phyloP scores from a whole-genome alignment of 352 stramenopile species.

The Phytophthora fragariaefolia region DNA sequence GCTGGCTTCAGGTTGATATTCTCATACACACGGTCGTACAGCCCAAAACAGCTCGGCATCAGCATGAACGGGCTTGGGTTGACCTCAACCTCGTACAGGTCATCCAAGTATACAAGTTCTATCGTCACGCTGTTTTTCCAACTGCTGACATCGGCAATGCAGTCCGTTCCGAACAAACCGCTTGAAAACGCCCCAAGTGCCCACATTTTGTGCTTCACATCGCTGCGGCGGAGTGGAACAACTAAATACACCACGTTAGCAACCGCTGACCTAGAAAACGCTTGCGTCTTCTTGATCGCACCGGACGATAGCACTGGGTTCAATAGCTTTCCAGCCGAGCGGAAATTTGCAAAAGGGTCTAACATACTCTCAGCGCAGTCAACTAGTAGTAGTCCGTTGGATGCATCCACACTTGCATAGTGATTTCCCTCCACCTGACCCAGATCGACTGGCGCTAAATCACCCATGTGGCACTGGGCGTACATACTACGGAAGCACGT shows the following conservation, averaged over 20 bases:
- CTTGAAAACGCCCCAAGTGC: constrained; percentile 63
- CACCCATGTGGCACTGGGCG: constrained; percentile 70
- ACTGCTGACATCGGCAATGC: constrained; percentile 19
- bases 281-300: constrained; percentile 62
- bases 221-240: constrained; percentile 60
- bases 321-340: constrained; percentile 62
- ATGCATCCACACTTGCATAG: constrained; percentile 53
- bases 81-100: constrained; percentile 70
- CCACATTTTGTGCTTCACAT: constrained; percentile 83
- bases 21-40: constrained; percentile 79
- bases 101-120: constrained; percentile 76
- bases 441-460: constrained; percentile 64
- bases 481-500: constrained; percentile 77
- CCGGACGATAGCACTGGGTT: constrained; percentile 54
- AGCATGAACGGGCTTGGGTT: constrained; percentile 65
- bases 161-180: constrained; percentile 58
- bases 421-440: constrained; percentile 41
- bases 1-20: constrained; percentile 57
- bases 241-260: constrained; percentile 79
- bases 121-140: constrained; percentile 72
- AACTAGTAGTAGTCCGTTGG: constrained; percentile 64
- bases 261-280: constrained; percentile 67
- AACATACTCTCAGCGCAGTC: constrained; percentile 53
- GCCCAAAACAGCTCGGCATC: constrained; percentile 62
- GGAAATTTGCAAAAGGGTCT: constrained; percentile 76